These are phyloP conservation scores for Globisporangium paroecandrum DNA, from an alignment of 352 stramenopile genomes.

Conservation along the genomic window DNA sequence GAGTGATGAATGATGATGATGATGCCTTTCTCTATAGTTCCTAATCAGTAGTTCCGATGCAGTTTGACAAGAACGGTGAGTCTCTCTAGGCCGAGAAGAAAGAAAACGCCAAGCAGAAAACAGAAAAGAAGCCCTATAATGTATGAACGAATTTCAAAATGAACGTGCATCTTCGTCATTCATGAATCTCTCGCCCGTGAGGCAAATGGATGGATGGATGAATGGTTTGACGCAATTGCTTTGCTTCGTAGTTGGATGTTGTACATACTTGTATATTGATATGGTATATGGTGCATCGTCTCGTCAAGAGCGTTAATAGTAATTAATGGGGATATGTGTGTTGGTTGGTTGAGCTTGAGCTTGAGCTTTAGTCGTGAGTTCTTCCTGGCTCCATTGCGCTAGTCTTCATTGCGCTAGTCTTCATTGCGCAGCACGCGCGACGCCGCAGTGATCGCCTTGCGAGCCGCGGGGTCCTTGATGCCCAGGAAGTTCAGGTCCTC, in stretches of 20 bases:
- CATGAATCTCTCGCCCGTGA: background rate
- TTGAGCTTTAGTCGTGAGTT: no score
- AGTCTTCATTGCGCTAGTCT: conserved; percentile 47
- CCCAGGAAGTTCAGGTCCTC: conserved; percentile 85
- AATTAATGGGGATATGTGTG: background rate
- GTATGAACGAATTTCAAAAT: conserved; percentile 13
- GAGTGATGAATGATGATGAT: background rate
- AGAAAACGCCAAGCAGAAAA: background rate
- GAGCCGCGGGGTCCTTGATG: conserved; percentile 61
- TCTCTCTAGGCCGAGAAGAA: background rate
- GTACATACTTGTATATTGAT: conserved; percentile 11
- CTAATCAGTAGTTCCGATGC: conserved; percentile 4
- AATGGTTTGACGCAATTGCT: background rate
- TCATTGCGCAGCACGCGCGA: conserved; percentile 51
- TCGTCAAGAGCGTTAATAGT: conserved; percentile 9
- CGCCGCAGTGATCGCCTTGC: conserved; percentile 58
- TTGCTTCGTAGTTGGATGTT: background rate
- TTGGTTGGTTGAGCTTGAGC: no score
- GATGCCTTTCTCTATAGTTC: conserved; percentile 10
- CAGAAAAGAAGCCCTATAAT: conserved; percentile 10
- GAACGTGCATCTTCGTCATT: background rate
- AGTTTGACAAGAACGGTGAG: background rate
- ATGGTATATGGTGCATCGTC: background rate
- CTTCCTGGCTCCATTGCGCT: conserved; percentile 1
- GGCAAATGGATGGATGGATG: background rate